phyloP scores from a whole-genome alignment of 345 rosid genomes.

The Brassica nigra region DNA sequence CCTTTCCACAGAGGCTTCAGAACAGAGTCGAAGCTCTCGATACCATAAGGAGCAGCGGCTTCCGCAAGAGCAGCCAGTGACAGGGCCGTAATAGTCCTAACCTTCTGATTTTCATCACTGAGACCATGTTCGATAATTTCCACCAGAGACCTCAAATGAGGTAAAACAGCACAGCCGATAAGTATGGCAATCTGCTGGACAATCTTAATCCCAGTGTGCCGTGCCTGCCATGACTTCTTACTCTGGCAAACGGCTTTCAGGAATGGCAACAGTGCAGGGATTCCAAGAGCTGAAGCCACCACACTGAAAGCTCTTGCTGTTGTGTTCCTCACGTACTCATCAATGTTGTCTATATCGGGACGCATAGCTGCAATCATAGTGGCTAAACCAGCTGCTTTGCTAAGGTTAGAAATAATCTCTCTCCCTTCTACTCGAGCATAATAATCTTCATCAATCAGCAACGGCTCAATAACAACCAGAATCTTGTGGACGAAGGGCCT shows the following conservation, averaged over 20 bases:
- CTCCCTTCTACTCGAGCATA: conserved; percentile 99
- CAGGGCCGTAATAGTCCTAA: conserved; percentile 97
- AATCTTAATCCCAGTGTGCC: conserved; percentile 98
- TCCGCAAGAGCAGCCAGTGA: conserved; percentile 99
- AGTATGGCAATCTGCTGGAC: conserved; percentile 99
- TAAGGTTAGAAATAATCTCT: conserved; percentile 95
- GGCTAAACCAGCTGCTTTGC: conserved; percentile 98
- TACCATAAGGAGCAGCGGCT: conserved; percentile 99
- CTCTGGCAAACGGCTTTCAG: conserved; percentile 99
- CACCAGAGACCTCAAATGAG: conserved; percentile 88
- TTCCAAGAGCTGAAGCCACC: conserved; percentile 97
- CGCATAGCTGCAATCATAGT: conserved; percentile 99
- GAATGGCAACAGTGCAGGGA: conserved; percentile 92
- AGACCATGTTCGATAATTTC: conserved; percentile 95
- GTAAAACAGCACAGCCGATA: conserved; percentile 98
- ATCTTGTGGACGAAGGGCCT: conserved; percentile 96
- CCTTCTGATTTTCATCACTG: conserved; percentile 97
- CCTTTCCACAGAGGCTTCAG: conserved; percentile 99
- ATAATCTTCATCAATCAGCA: conserved; percentile 98
- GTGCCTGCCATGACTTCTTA: conserved; percentile 99
- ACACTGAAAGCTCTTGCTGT: conserved; percentile 99
- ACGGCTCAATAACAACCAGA: conserved; percentile 98
- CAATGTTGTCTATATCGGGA: conserved; percentile 96
- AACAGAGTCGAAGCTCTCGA: conserved; percentile 96
- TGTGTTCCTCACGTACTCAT: conserved; percentile 98